Conservation (phyloP, 179 eudicot genomes). For the Actinidia polygama region DNA sequence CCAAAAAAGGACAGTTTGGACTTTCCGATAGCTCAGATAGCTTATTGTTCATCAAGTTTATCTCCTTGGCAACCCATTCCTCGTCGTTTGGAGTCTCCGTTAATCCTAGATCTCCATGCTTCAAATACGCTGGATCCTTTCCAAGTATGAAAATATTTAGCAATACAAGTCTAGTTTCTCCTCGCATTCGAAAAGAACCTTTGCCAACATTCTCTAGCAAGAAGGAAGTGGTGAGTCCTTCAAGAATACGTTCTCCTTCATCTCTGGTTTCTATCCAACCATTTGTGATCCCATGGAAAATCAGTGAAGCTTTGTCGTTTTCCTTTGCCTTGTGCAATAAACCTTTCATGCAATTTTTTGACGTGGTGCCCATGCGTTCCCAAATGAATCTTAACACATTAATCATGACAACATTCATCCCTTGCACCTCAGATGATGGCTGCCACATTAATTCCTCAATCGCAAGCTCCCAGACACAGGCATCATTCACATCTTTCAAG, state of each 20-base stretch:
- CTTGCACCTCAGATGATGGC: background rate
- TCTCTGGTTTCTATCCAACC: background rate
- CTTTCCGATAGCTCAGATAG: background rate
- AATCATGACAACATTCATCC: background rate
- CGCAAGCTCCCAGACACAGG: background rate
- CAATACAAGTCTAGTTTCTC: background rate
- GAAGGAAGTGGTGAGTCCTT: background rate
- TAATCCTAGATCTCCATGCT: background rate
- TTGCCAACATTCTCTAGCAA: background rate
- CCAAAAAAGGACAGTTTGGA: background rate
- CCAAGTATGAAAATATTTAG: background rate
- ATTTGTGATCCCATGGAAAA: background rate
- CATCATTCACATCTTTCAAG: background rate
- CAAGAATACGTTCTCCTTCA: background rate
- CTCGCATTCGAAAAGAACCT: background rate
- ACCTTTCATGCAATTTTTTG: background rate
- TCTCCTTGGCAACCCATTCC: background rate
- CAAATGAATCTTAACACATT: background rate
- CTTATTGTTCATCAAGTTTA: background rate
- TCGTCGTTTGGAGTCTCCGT: background rate
- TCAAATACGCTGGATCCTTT: background rate
- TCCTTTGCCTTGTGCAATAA: background rate
- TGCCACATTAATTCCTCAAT: background rate
- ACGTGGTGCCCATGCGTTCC: background rate
- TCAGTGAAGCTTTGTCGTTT: background rate